Evolutionary conservation across 306 rosid species (phyloP).

Genomic region (Pyrus bretschneideri): DNA sequence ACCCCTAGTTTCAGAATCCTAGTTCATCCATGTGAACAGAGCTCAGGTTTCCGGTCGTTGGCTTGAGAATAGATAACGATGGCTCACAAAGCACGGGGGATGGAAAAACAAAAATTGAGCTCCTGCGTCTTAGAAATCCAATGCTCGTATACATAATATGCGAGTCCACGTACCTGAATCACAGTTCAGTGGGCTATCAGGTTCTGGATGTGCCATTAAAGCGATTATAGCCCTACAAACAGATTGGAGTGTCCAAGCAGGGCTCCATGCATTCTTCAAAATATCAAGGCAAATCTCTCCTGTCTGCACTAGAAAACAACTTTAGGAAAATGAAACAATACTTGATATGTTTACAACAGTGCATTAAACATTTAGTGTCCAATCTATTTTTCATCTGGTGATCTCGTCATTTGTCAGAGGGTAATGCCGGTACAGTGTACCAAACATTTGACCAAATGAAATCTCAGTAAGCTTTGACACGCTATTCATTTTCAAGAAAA

Average conservation of each 20-base stretch:
- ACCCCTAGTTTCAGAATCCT: no score
- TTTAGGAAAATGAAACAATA: background rate
- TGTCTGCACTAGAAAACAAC: constrained; percentile 39
- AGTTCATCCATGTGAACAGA: no score
- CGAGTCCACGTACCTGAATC: constrained; percentile 56
- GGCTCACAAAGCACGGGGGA: background rate
- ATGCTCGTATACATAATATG: background rate
- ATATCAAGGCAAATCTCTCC: constrained; percentile 99
- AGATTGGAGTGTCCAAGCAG: constrained; percentile 98
- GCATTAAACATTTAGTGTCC: background rate
- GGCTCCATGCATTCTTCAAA: constrained; percentile 98
- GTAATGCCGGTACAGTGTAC: background rate
- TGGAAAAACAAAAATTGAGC: background rate
- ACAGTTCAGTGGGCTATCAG: constrained; percentile 95
- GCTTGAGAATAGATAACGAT: background rate
- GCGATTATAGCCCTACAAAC: constrained; percentile 98
- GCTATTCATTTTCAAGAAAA: background rate
- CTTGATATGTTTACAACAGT: constrained; percentile 8
- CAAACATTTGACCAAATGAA: background rate
- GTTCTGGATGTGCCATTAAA: constrained; percentile 97
- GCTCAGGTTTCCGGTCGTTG: background rate
- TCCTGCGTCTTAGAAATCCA: background rate
- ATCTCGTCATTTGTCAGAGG: background rate
- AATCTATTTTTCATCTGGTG: background rate
- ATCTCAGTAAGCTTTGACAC: background rate